These are phyloP conservation scores for Isochrysis galbana DNA, from an alignment of 78 protist genomes.

Conservation along the genomic window DNA sequence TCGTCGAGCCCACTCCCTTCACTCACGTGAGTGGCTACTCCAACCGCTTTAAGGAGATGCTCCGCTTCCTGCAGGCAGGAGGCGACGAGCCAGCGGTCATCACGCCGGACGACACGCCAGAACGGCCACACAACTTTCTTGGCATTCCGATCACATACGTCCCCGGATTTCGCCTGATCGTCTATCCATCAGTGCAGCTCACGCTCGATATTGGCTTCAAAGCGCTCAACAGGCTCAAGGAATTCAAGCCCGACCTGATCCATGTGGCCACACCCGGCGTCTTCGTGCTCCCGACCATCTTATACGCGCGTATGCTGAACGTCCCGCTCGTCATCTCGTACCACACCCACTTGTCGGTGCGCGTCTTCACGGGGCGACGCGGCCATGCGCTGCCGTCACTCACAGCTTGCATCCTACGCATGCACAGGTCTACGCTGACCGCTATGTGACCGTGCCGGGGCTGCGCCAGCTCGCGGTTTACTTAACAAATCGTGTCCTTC, in stretches of 20 bases:
- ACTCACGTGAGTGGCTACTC: constrained; percentile 58
- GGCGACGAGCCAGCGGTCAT: background rate
- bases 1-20: constrained; percentile 59
- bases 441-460: background rate
- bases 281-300: background rate
- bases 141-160: constrained; percentile 21
- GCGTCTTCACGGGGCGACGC: too few species aligned
- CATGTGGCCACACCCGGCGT: background rate
- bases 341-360: constrained; percentile 53
- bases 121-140: background rate
- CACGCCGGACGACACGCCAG: constrained; percentile 38
- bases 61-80: background rate
- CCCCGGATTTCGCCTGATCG: constrained; percentile 29
- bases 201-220: background rate
- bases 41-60: constrained; percentile 57
- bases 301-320: background rate
- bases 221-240: background rate
- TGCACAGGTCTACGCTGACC: constrained; percentile 38
- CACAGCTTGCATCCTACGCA: too few species aligned
- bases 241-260: background rate
- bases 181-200: constrained; percentile 15
- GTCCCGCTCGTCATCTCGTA: constrained; percentile 39
- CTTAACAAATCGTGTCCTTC: background rate
- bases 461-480: background rate
- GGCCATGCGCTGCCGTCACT: too few species aligned